phyloP scores from a whole-genome alignment of 345 rosid species.

The Psidium guajava region DNA sequence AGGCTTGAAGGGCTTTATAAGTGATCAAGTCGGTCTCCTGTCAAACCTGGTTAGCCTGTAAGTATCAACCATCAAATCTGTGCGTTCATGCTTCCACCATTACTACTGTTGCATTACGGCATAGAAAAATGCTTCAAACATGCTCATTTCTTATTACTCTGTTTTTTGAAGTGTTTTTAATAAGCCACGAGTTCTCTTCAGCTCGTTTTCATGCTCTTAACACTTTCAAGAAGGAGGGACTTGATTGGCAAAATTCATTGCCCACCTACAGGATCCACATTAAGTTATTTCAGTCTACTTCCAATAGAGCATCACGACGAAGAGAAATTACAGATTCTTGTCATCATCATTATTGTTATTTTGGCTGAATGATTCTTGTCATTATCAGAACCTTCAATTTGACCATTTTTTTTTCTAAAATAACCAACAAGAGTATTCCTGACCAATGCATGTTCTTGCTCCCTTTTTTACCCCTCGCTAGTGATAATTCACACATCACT shows the following conservation, averaged over 20 bases:
- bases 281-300: not conserved
- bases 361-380: not conserved
- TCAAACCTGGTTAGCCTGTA: slow-evolving; percentile 79
- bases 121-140: not conserved
- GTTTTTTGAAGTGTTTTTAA: not conserved
- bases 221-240: not conserved
- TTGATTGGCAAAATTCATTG: not conserved
- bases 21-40: slow-evolving; percentile 72
- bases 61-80: slow-evolving; percentile 26
- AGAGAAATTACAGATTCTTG: not conserved
- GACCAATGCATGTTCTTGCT: not conserved
- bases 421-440: not conserved
- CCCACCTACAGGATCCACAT: not conserved
- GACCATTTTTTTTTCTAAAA: not conserved
- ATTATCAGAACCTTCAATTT: not conserved
- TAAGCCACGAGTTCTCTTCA: not conserved
- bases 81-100: not conserved
- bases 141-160: not conserved
- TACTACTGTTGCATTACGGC: not conserved
- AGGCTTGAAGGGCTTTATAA: slow-evolving; percentile 84
- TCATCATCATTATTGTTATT: no score
- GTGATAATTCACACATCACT: not conserved
- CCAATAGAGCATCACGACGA: not conserved
- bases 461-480: not conserved
- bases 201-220: not conserved